Evolutionary conservation across 192 early-diverging fungal genomes (phyloP).

Genomic region (Podila epigama): DNA sequence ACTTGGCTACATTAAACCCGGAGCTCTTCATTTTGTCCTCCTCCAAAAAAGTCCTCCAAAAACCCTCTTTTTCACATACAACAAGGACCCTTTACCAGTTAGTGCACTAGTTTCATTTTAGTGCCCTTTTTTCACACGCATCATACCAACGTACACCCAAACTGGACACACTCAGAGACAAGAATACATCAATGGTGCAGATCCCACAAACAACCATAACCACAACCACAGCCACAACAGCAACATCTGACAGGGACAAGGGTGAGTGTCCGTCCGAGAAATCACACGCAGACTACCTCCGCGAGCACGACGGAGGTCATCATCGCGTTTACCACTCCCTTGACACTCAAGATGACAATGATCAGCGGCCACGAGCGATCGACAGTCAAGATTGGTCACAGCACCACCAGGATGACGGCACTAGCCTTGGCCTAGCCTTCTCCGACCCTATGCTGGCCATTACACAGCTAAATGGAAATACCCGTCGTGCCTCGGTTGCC

Average conservation of each 20-base stretch:
- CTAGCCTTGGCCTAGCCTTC: constrained; percentile 29
- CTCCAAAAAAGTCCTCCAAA: not conserved
- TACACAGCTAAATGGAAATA: constrained; percentile 35
- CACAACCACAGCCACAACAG: constrained; percentile 24
- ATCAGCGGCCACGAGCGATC: constrained; percentile 34
- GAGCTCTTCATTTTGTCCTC: not conserved
- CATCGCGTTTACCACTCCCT: constrained; percentile 3
- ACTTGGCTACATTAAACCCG: too few species aligned
- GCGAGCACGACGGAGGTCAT: constrained; percentile 3
- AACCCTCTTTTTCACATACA: not conserved
- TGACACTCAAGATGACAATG: constrained; percentile 1
- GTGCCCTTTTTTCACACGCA: not conserved
- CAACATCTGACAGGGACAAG: not conserved
- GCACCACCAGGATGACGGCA: constrained; percentile 3
- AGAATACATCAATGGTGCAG: constrained; percentile 1
- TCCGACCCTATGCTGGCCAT: constrained; percentile 48
- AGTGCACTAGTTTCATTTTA: not conserved
- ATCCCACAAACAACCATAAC: constrained; percentile 23
- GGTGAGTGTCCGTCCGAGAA: not conserved
- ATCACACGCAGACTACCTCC: not conserved
- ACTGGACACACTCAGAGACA: not conserved
- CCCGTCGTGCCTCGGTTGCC: constrained; percentile 27
- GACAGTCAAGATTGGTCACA: constrained; percentile 15
- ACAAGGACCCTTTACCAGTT: not conserved
- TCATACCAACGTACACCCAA: not conserved